Evolutionary conservation across 2,329 filamentous ascomycete genomes (phyloP), one percentile per base, ranked within the genome.

Genomic region (Calonectria pseudoturangicola): DNA sequence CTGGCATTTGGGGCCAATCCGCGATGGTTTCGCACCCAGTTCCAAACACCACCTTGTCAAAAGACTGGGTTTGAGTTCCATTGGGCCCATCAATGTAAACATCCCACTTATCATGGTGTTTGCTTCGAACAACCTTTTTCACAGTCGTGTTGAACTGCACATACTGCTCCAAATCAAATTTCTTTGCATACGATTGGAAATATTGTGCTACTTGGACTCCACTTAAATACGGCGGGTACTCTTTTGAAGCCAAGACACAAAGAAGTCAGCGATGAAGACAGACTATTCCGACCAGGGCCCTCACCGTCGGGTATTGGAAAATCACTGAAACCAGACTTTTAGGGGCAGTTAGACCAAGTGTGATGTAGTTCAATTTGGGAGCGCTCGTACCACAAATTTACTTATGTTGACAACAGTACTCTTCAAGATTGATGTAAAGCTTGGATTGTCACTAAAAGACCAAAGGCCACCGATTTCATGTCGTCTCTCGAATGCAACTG

Each of bases 241-340:
- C 51, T 56, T 21, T 4, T 21, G 12, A 5, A 21, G 12, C 12
- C 41, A 47, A 36, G 18, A 33, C 51, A 12, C 51, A 21, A 10
- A 3, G 12, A 28, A 25, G 13, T 56, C 2, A 25, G 18, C 15
- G 13, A n/a, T 9, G 2, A 4, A 6, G 33, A 9, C 1, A 25
- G 3, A 18, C 5, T 18, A 5, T 9, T 39, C 2, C 4, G 6
- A 21, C 10, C 8, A 12, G 10, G 28, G n/a, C n/a, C 12, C 51
- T 56, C 12, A 56, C 51, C 51, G 36, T 56, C 51, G 2, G 51
- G 18, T 36, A 56, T 13, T 21, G 51, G 51, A 4, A 56, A 56
- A 12, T 56, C 51, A 39, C 51, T 56, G 9, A 56, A 56, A n/a
- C 51, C 51, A 56, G 30, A 56, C 51, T 56, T 13, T 36, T 16